These are phyloP conservation scores for Rhizopogon sp. DNA, from an alignment of 768 basidiomycete genomes.

Conservation along the genomic window DNA sequence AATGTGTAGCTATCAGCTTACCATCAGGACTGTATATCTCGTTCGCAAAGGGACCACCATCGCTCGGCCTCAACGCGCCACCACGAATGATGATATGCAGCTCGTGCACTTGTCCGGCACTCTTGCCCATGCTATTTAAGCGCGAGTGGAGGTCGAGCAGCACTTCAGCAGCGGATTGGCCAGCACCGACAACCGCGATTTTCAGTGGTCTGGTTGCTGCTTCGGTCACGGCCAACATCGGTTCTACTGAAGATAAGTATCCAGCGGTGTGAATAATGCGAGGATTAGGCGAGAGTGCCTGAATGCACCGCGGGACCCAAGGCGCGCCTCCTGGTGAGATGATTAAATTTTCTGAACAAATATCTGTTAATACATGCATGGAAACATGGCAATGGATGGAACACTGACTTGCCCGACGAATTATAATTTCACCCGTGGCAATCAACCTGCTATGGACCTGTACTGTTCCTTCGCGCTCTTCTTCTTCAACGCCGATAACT, in stretches of 20 bases:
- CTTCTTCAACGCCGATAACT: slow-evolving; percentile 35
- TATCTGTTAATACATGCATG: background rate
- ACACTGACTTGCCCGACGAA: slow-evolving; percentile 36
- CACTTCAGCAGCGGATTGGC: slow-evolving; percentile 46
- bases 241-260: slow-evolving; percentile 34
- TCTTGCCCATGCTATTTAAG: slow-evolving; percentile 26
- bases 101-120: slow-evolving; percentile 25
- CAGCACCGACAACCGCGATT: slow-evolving; percentile 43
- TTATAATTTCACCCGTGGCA: slow-evolving; percentile 28
- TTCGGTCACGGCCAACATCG: slow-evolving; percentile 27
- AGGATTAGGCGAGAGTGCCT: slow-evolving; percentile 26
- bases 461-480: slow-evolving; percentile 29
- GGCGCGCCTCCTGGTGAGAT: slow-evolving; percentile 48
- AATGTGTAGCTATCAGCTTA: slow-evolving; percentile 16
- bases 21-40: slow-evolving; percentile 49
- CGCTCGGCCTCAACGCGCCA: slow-evolving; percentile 45
- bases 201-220: slow-evolving; percentile 24
- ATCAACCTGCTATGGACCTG: slow-evolving; percentile 33
- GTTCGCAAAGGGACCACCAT: slow-evolving; percentile 50
- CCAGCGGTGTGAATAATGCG: slow-evolving; percentile 40
- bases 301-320: slow-evolving; percentile 34
- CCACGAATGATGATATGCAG: slow-evolving; percentile 49
- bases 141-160: slow-evolving; percentile 39
- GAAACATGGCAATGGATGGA: background rate
- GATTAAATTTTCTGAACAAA: slow-evolving; percentile 37